phyloP scores from a whole-genome alignment of 768 basidiomycete genomes.

The Leccinum sublutescens region DNA sequence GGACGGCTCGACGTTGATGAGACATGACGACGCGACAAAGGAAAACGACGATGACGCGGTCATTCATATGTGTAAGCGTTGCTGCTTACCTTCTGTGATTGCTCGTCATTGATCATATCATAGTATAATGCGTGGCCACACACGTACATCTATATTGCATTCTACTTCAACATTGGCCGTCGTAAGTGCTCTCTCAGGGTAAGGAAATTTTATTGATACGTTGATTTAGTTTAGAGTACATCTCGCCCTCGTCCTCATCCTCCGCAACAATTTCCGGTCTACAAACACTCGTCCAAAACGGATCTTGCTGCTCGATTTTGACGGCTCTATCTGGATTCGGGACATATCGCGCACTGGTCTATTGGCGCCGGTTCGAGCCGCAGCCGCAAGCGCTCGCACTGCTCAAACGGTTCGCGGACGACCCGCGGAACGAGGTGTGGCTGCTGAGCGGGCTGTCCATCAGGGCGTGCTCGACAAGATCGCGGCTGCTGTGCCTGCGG shows the following conservation, averaged over 20 bases:
- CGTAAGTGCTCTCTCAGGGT: too few relatives aligned
- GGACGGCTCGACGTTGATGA: too few relatives aligned
- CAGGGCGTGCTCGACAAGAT: constrained; percentile 62
- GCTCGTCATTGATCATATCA: neutral
- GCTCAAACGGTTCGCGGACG: constrained; percentile 57
- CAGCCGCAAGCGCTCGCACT: constrained; percentile 42
- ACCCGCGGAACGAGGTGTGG: constrained; percentile 77
- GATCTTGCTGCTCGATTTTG: constrained; percentile 73
- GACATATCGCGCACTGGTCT: constrained; percentile 51
- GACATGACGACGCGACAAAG: too few relatives aligned
- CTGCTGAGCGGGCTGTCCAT: constrained; percentile 72
- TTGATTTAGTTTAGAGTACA: too few relatives aligned
- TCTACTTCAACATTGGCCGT: too few relatives aligned
- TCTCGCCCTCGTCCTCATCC: too few relatives aligned
- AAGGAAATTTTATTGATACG: too few relatives aligned
- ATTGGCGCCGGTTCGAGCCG: constrained; percentile 38
- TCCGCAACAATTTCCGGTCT: constrained; percentile 23
- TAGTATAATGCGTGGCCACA: too few relatives aligned
- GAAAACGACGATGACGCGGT: too few relatives aligned
- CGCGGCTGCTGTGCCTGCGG: constrained; percentile 53
- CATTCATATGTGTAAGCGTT: too few relatives aligned
- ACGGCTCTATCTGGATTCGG: constrained; percentile 74
- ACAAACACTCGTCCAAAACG: constrained; percentile 61
- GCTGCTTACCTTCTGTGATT: too few relatives aligned
- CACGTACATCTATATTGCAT: too few relatives aligned